A percentile compares a stretch with the other conserved stretches of the same genome.
Evolutionary conservation across 1,139 yeast species (phyloP).

Genomic region (Hansenula lynferdii): DNA sequence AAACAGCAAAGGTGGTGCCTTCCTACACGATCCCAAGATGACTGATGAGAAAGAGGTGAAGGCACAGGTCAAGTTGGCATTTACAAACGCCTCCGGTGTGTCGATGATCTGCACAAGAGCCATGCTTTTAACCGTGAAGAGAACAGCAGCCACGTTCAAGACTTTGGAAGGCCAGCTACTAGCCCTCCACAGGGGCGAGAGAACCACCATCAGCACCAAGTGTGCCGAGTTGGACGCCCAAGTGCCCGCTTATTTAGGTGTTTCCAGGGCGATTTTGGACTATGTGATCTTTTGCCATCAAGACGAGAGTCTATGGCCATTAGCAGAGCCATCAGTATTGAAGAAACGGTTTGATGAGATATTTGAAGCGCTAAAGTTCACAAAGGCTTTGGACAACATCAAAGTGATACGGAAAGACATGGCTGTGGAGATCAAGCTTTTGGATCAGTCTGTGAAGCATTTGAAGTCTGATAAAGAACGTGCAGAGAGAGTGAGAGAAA

Average conservation of each 20-base stretch:
- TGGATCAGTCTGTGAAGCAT: slow-evolving; percentile 76
- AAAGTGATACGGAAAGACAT: slow-evolving; percentile 75
- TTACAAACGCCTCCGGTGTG: slow-evolving; percentile 65
- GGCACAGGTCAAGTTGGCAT: slow-evolving; percentile 90
- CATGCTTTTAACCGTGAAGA: slow-evolving; percentile 65
- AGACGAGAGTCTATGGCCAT: slow-evolving; percentile 96
- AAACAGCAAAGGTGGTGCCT: slow-evolving; percentile 93
- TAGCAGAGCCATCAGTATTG: slow-evolving; percentile 83
- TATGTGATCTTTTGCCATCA: slow-evolving; percentile 97
- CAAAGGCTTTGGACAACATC: slow-evolving; percentile 81
- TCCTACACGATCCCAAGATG: slow-evolving; percentile 88
- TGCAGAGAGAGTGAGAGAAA: slow-evolving; percentile 53
- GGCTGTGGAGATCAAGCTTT: slow-evolving; percentile 64
- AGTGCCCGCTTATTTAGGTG: slow-evolving; percentile 82
- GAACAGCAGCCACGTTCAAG: slow-evolving; percentile 69
- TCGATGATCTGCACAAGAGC: slow-evolving; percentile 86
- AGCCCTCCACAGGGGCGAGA: slow-evolving; percentile 58
- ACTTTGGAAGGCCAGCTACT: slow-evolving; percentile 87
- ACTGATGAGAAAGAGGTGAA: slow-evolving; percentile 71
- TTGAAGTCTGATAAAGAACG: slow-evolving; percentile 68
- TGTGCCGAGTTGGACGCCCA: slow-evolving; percentile 82
- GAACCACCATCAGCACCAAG: slow-evolving; percentile 74
- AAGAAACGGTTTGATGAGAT: slow-evolving; percentile 95
- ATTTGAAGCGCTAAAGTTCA: slow-evolving; percentile 90
- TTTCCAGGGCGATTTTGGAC: slow-evolving; percentile 80